Conservation (phyloP, 1,284 basidiomycete species). For the Sphagnurus paluster region DNA sequence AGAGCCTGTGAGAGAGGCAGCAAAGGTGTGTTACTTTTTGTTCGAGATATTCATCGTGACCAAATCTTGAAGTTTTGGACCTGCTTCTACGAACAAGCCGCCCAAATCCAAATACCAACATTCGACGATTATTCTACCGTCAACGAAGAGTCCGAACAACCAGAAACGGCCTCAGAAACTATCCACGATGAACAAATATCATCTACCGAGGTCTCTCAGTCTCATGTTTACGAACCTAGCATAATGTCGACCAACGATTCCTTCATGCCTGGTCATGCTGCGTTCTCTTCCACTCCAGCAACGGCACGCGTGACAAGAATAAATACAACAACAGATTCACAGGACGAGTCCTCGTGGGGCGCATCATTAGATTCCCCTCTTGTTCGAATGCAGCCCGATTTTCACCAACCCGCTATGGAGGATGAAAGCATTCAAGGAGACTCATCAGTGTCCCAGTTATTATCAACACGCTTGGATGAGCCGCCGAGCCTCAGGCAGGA, state of each 20-base stretch:
- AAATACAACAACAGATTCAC: constrained; percentile 36
- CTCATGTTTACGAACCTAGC: constrained; percentile 36
- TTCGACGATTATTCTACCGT: constrained; percentile 62
- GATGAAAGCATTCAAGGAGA: constrained; percentile 17
- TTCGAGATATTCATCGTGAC: background rate
- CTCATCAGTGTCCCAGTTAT: constrained; percentile 23
- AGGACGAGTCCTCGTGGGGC: constrained; percentile 62
- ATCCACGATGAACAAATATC: constrained; percentile 19
- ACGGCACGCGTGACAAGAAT: constrained; percentile 38
- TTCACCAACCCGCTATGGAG: constrained; percentile 56
- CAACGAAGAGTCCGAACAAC: constrained; percentile 46
- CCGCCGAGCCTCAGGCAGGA: constrained; percentile 26
- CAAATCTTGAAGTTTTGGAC: constrained; percentile 90
- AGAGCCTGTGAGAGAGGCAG: constrained; percentile 85
- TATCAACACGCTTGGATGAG: constrained; percentile 31
- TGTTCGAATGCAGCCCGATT: constrained; percentile 66
- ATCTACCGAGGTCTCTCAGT: constrained; percentile 13
- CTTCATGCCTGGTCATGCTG: constrained; percentile 66
- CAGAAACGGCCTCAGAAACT: constrained; percentile 28
- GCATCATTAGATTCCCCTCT: constrained; percentile 76
- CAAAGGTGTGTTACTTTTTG: constrained; percentile 58
- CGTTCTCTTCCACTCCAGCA: constrained; percentile 77
- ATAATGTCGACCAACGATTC: constrained; percentile 61
- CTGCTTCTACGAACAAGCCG: constrained; percentile 92
- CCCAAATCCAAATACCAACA: constrained; percentile 79